Conservation (phyloP, 495 filamentous ascomycete genomes). For the Talaromyces thailandensis region DNA sequence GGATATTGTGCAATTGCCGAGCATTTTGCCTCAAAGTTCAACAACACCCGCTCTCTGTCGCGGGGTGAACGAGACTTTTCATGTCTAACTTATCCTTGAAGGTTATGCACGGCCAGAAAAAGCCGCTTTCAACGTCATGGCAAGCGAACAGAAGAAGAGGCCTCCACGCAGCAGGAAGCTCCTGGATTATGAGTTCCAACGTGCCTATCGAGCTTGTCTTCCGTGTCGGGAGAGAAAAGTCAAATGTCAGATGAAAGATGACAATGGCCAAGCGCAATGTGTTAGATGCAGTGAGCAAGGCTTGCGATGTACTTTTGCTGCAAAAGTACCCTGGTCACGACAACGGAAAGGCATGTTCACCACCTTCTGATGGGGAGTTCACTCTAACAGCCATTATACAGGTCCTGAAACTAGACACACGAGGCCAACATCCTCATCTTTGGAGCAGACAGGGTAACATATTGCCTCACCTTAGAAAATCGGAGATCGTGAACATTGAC, state of each 20-base stretch:
- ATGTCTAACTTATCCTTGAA: background rate
- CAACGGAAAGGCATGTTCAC: background rate
- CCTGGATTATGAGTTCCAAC: constrained; percentile 16
- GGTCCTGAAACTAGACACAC: background rate
- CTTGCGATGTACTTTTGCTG: constrained; percentile 14
- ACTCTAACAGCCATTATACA: background rate
- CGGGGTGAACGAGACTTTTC: background rate
- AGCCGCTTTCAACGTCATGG: background rate
- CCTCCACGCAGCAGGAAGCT: constrained; percentile 8
- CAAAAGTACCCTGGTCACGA: constrained; percentile 17
- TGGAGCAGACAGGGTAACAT: background rate
- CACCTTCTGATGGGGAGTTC: background rate
- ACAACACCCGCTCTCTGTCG: background rate
- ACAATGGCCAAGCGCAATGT: constrained; percentile 9
- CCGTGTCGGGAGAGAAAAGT: constrained; percentile 21
- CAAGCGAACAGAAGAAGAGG: background rate
- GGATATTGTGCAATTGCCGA: background rate
- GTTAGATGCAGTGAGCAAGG: constrained; percentile 13
- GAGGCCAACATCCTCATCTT: background rate
- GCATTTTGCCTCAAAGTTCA: background rate
- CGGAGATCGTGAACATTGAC: background rate
- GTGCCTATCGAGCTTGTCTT: constrained; percentile 20
- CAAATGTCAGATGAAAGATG: constrained; percentile 13
- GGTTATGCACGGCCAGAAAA: background rate
- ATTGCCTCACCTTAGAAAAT: background rate